These are phyloP conservation scores for Nothopassalora personata DNA, from an alignment of 2,329 filamentous ascomycete genomes.

Conservation along the genomic window DNA sequence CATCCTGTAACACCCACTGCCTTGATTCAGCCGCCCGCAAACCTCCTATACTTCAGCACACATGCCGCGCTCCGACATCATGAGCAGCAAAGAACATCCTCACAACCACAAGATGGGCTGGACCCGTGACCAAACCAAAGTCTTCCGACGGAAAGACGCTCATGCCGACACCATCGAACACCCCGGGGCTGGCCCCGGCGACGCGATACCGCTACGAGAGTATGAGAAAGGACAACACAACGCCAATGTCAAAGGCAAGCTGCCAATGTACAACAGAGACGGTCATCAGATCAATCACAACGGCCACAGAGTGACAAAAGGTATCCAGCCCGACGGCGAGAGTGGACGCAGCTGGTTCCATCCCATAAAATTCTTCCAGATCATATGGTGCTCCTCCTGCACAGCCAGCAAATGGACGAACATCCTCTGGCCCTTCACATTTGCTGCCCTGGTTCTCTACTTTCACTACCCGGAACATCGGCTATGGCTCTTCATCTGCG, in stretches of 20 bases:
- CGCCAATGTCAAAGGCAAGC: slow-evolving; percentile 8
- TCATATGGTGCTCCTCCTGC: slow-evolving; percentile 43
- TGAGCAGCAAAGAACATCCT: slow-evolving; percentile 3
- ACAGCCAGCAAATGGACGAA: slow-evolving; percentile 45
- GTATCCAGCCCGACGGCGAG: slow-evolving; percentile 44
- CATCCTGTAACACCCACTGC: neutral
- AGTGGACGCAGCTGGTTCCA: slow-evolving; percentile 44
- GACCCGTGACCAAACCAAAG: slow-evolving; percentile 5
- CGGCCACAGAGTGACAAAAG: slow-evolving; percentile 39
- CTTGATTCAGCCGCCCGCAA: neutral
- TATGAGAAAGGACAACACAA: slow-evolving; percentile 5
- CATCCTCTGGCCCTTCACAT: slow-evolving; percentile 47
- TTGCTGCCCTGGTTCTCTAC: slow-evolving; percentile 43
- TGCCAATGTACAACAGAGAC: slow-evolving; percentile 24
- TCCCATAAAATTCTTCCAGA: slow-evolving; percentile 39
- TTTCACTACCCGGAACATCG: slow-evolving; percentile 33
- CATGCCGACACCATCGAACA: slow-evolving; percentile 15
- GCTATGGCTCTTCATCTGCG: slow-evolving; percentile 44
- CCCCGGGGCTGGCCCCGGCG: slow-evolving; percentile 5
- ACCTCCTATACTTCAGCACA: neutral
- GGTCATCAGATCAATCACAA: slow-evolving; percentile 39
- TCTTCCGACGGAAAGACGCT: slow-evolving; percentile 20
- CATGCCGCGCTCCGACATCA: slow-evolving; percentile 1
- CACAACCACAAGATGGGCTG: neutral
- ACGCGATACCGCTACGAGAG: slow-evolving; percentile 12